Conservation (phyloP, 768 basidiomycete species). For the Galerina marginata region DNA sequence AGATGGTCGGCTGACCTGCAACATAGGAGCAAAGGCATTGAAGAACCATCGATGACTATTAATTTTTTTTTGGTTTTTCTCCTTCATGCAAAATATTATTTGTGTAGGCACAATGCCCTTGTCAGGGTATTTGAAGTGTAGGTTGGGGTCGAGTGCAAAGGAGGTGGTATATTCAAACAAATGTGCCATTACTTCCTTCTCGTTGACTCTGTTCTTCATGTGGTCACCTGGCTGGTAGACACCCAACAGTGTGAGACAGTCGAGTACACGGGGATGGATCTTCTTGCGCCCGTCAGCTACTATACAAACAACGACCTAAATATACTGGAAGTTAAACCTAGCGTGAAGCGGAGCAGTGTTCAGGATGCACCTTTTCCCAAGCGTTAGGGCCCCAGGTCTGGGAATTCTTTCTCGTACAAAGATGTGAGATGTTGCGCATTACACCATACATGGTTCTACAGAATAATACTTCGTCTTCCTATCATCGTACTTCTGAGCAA, state of each 20-base stretch:
- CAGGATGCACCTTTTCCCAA: conserved; percentile 82
- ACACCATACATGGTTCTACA: conserved; percentile 94
- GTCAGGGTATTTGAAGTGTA: conserved; percentile 88
- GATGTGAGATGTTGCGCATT: conserved; percentile 84
- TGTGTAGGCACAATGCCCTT: conserved; percentile 96
- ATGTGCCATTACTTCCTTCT: conserved; percentile 67
- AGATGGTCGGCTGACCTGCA: conserved; percentile 59
- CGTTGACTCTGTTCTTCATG: conserved; percentile 49
- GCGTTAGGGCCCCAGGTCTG: conserved; percentile 96
- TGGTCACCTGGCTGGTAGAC: conserved; percentile 77
- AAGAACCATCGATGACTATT: conserved; percentile 98
- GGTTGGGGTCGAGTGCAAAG: conserved; percentile 76
- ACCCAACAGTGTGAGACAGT: conserved; percentile 90
- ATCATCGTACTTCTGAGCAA: neutral
- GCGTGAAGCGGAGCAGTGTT: neutral
- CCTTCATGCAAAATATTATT: conserved; percentile 89
- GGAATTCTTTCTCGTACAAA: conserved; percentile 85
- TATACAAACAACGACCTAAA: conserved; percentile 88
- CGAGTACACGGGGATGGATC: conserved; percentile 82
- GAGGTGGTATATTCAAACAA: conserved; percentile 89
- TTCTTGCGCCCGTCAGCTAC: conserved; percentile 88
- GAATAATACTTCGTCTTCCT: conserved; percentile 92
- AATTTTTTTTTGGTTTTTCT: conserved; percentile 96
- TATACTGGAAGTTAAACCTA: neutral
- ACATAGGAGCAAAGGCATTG: conserved; percentile 85